These are phyloP conservation scores for Diplodia scrobiculata DNA, from an alignment of 2,329 filamentous ascomycete genomes.

Conservation along the genomic window DNA sequence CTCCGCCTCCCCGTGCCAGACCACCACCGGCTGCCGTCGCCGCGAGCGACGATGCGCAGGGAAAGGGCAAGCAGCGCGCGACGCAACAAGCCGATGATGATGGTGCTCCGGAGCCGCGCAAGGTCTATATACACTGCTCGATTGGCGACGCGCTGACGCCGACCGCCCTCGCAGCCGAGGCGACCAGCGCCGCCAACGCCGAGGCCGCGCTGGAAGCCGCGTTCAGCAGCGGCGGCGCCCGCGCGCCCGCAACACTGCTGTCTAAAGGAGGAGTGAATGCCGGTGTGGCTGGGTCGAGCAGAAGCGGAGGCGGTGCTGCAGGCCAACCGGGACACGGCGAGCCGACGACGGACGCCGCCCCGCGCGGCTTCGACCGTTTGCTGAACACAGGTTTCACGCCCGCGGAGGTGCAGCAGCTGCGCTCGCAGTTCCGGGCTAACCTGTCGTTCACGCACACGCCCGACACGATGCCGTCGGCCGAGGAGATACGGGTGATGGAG, in stretches of 20 bases:
- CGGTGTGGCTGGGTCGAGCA: constrained; percentile 13
- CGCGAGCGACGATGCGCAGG: constrained; percentile 34
- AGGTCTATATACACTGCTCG: constrained; percentile 93
- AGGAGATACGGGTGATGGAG: constrained; percentile 75
- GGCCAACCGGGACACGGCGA: neutral
- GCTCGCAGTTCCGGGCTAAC: constrained; percentile 85
- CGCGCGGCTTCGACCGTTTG: constrained; percentile 85
- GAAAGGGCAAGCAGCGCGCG: constrained; percentile 69
- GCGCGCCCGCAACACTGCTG: neutral
- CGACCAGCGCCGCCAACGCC: constrained; percentile 46
- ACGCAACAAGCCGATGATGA: constrained; percentile 41
- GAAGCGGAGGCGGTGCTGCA: constrained; percentile 31
- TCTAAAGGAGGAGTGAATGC: constrained; percentile 28
- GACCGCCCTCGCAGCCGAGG: constrained; percentile 70
- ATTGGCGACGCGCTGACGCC: constrained; percentile 73
- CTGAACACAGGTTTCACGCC: constrained; percentile 77
- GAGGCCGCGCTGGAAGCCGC: constrained; percentile 43
- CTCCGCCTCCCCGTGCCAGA: constrained; percentile 52
- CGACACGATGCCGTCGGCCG: constrained; percentile 81
- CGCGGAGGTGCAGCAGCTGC: constrained; percentile 79
- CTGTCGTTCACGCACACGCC: constrained; percentile 81
- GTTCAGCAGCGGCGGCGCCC: constrained; percentile 29
- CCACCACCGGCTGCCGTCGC: constrained; percentile 29
- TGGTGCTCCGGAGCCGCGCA: constrained; percentile 41
- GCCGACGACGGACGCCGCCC: constrained; percentile 48